Conservation (phyloP, 2,329 filamentous ascomycete genomes). For the Talaromyces sp. region DNA sequence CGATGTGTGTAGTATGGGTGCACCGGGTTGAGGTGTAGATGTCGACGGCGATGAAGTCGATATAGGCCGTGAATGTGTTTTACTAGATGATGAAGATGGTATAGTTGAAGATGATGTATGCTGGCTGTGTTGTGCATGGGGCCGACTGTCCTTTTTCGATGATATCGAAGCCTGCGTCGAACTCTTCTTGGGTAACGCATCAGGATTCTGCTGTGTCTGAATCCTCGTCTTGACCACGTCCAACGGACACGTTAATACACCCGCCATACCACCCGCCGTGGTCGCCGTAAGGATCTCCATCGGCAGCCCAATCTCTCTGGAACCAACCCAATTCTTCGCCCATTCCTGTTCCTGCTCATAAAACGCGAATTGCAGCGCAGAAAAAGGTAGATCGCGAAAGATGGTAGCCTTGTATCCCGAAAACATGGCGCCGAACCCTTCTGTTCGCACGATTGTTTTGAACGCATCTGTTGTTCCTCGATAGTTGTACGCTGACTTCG, state of each 20-base stretch:
- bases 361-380: conserved; percentile 94
- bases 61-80: conserved; percentile 65
- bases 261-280: conserved; percentile 84
- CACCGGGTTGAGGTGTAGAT: conserved; percentile 72
- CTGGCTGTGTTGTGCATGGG: conserved; percentile 5
- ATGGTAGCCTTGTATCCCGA: conserved; percentile 97
- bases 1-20: conserved; percentile 78
- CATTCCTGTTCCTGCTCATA: conserved; percentile 89
- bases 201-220: conserved; percentile 78
- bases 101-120: neutral
- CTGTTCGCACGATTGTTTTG: conserved; percentile 75
- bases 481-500: conserved; percentile 95
- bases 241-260: conserved; percentile 89
- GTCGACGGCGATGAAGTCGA: conserved; percentile 89
- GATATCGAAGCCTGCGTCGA: conserved; percentile 25
- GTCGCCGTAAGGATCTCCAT: conserved; percentile 87
- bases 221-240: conserved; percentile 97
- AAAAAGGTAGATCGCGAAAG: conserved; percentile 91
- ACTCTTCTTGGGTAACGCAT: conserved; percentile 29
- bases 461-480: conserved; percentile 78
- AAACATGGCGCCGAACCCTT: conserved; percentile 83
- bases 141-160: conserved; percentile 28
- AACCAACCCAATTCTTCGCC: conserved; percentile 74
- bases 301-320: conserved; percentile 76
- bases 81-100: conserved; percentile 28